Evolutionary conservation across 805 yeast species (phyloP).

Genomic region (Nakazawaea peltata): DNA sequence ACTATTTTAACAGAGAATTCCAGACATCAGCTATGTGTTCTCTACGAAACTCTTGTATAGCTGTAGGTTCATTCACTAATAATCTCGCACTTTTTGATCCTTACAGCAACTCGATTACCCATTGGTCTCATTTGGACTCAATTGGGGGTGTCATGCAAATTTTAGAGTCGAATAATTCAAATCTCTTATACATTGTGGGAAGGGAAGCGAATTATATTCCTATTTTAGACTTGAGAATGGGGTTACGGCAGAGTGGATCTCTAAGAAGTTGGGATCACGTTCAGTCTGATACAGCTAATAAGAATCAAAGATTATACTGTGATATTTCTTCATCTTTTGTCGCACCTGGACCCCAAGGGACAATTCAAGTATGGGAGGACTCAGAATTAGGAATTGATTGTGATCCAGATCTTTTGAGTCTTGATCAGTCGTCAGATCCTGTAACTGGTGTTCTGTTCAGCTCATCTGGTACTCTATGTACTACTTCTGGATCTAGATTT

Average conservation of each 20-base stretch:
- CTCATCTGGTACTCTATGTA: no score
- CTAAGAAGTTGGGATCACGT: slow-evolving; percentile 7
- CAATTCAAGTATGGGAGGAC: slow-evolving; percentile 6
- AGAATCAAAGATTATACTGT: slow-evolving; percentile 18
- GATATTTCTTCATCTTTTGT: slow-evolving; percentile 8
- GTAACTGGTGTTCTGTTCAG: no score
- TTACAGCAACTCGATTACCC: no score
- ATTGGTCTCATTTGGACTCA: no score
- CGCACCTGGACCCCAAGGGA: no score
- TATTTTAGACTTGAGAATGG: slow-evolving; percentile 27
- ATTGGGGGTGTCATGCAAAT: slow-evolving; percentile 28
- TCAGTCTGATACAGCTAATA: no score
- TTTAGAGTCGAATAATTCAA: slow-evolving; percentile 26
- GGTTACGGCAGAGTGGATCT: slow-evolving; percentile 10
- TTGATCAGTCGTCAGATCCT: not conserved
- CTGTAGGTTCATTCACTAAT: no score
- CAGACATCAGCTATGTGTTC: no score
- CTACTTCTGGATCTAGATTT: no score
- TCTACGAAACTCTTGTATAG: no score
- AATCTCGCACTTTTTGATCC: no score
- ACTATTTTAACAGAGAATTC: no score
- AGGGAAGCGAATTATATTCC: slow-evolving; percentile 22
- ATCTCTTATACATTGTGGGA: slow-evolving; percentile 24
- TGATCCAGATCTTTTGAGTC: not conserved
- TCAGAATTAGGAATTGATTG: slow-evolving; percentile 12